Percentiles rank a stretch among this genome's conserved stretches.
These are phyloP conservation scores for Ehretia macrophylla DNA, from an alignment of 257 asterid genomes.

Conservation along the genomic window DNA sequence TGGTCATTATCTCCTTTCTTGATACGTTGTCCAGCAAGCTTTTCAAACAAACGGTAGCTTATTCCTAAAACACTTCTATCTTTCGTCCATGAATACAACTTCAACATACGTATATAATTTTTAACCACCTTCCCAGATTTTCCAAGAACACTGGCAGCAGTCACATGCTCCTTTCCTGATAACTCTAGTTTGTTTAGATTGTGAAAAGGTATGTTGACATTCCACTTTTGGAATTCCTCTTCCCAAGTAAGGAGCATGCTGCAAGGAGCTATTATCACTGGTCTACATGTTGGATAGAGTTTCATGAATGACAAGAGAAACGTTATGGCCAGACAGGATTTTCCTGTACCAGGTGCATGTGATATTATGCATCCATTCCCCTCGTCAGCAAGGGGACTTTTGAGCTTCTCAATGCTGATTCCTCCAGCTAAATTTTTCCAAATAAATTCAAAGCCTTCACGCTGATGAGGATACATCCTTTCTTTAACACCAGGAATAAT, in stretches of 20 bases:
- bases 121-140: conserved; percentile 1
- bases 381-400: conserved; percentile 12
- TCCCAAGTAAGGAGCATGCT: conserved; percentile 79
- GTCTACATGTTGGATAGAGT: conserved; percentile 50
- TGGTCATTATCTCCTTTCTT: conserved; percentile 9
- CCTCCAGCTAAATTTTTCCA: conserved; percentile 73
- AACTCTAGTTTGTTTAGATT: conserved; percentile 45
- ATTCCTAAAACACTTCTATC: conserved; percentile 51
- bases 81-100: conserved; percentile 53
- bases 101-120: conserved; percentile 25
- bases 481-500: conserved; percentile 34
- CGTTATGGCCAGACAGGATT: conserved; percentile 59
- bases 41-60: conserved; percentile 50
- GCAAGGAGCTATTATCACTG: conserved; percentile 65
- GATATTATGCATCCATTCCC: conserved; percentile 81
- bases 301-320: conserved; percentile 58
- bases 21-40: conserved; percentile 32
- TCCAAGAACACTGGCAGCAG: conserved; percentile 12
- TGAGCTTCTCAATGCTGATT: conserved; percentile 34
- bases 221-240: conserved; percentile 57
- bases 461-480: conserved; percentile 56
- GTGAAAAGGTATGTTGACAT: conserved; percentile 44
- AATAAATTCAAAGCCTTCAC: conserved; percentile 54
- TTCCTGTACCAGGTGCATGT: conserved; percentile 92
- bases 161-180: conserved; percentile 26